Evolutionary conservation across 2,329 filamentous ascomycete species (phyloP).

Genomic region (Neonectria coccinea): DNA sequence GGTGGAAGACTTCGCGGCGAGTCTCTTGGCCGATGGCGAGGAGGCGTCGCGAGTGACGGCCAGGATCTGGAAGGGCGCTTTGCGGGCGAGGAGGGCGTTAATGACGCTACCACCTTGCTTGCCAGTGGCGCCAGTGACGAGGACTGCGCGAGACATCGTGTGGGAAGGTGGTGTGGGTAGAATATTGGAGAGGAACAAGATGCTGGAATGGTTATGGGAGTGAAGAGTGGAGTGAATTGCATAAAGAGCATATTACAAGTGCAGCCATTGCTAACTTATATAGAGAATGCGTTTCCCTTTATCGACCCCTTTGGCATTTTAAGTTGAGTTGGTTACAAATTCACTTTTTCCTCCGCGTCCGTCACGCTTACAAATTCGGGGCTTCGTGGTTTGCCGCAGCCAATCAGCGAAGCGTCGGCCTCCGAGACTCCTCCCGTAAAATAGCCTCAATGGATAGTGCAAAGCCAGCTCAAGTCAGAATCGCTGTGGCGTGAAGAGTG

Average conservation of each 20-base stretch:
- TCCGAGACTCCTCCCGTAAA: neutral
- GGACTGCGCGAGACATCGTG: conserved; percentile 45
- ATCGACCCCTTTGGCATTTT: neutral
- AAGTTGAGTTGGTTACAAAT: neutral
- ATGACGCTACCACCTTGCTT: conserved; percentile 54
- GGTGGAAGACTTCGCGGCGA: conserved; percentile 57
- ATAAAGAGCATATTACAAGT: too few relatives aligned
- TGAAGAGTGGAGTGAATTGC: neutral
- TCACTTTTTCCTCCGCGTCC: neutral
- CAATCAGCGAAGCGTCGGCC: neutral
- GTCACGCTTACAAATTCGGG: neutral
- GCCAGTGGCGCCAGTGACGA: conserved; percentile 53
- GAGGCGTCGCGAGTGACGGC: conserved; percentile 69
- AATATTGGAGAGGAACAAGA: neutral
- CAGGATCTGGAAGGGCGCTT: conserved; percentile 62
- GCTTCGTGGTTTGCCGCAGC: conserved; percentile 4
- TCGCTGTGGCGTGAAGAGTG: too few relatives aligned
- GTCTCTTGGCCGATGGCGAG: conserved; percentile 62
- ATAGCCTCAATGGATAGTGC: too few relatives aligned
- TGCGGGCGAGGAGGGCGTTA: conserved; percentile 44
- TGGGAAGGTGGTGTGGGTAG: neutral
- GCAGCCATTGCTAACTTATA: neutral
- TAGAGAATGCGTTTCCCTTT: neutral
- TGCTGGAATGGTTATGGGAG: neutral
- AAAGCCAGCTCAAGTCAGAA: too few relatives aligned